Conservation (phyloP, 768 basidiomycete genomes). For the Myochromella boudieri region DNA sequence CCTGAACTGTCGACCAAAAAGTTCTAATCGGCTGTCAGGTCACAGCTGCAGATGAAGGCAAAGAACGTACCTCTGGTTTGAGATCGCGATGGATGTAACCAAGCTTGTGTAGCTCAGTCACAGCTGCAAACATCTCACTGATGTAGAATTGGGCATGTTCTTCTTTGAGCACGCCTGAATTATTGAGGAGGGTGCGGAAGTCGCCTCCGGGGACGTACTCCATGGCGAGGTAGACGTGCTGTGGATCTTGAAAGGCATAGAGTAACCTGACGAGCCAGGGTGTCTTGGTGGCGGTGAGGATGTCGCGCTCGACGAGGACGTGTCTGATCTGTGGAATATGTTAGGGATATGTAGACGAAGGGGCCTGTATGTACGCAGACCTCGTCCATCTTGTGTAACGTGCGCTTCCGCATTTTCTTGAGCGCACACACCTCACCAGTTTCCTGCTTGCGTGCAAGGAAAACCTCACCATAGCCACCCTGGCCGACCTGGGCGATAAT, state of each 20-base stretch:
- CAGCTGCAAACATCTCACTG: conserved; percentile 94
- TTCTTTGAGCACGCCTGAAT: conserved; percentile 96
- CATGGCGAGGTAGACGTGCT: conserved; percentile 96
- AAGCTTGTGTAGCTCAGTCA: conserved; percentile 92
- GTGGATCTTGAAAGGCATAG: conserved; percentile 94
- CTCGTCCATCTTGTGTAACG: conserved; percentile 98
- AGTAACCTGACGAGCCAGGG: conserved; percentile 94
- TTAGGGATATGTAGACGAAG: not conserved
- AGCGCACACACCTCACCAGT: conserved; percentile 95
- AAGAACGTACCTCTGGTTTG: conserved; percentile 81
- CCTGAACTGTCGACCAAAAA: conserved; percentile 95
- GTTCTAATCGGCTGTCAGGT: conserved; percentile 52
- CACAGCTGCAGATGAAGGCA: not conserved
- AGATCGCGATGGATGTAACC: conserved; percentile 98
- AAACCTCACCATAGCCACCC: conserved; percentile 98
- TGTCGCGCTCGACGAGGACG: conserved; percentile 96
- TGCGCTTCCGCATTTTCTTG: conserved; percentile 96
- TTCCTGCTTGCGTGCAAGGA: conserved; percentile 91
- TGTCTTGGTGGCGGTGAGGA: conserved; percentile 94
- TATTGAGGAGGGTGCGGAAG: conserved; percentile 96
- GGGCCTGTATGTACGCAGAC: conserved; percentile 36
- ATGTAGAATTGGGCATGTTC: conserved; percentile 97
- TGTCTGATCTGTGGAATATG: conserved; percentile 76
- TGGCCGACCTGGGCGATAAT: conserved; percentile 99
- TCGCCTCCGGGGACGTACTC: conserved; percentile 99